Percentiles rank a stretch among this genome's conserved stretches.
Conservation (phyloP, 106 monocot species). For the Dactylorhiza incarnata region DNA sequence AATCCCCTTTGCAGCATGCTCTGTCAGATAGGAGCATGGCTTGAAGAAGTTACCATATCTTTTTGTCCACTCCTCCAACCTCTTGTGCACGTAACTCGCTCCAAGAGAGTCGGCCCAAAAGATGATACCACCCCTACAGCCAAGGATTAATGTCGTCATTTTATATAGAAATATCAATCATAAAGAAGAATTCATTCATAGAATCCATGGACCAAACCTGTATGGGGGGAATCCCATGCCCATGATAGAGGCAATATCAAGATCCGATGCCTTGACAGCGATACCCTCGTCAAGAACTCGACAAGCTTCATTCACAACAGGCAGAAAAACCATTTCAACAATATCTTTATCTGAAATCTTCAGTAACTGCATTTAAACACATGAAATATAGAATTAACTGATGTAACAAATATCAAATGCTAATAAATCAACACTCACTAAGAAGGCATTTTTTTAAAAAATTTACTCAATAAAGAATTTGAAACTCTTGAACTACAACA, state of each 20-base stretch:
- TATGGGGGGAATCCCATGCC: slow-evolving; percentile 81
- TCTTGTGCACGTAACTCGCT: slow-evolving; percentile 45
- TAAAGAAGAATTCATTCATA: neutral
- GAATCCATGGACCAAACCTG: slow-evolving; percentile 19
- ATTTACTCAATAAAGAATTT: neutral
- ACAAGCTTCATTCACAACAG: slow-evolving; percentile 71
- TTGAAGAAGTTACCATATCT: slow-evolving; percentile 74
- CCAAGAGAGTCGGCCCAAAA: slow-evolving; percentile 84
- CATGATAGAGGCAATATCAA: slow-evolving; percentile 67
- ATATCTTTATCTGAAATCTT: slow-evolving; percentile 54
- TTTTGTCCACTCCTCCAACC: slow-evolving; percentile 53
- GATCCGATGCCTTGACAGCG: slow-evolving; percentile 60
- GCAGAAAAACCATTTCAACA: slow-evolving; percentile 63
- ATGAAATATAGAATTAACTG: neutral
- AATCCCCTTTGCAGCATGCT: slow-evolving; percentile 48
- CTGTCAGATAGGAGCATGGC: slow-evolving; percentile 57
- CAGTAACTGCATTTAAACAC: slow-evolving; percentile 32
- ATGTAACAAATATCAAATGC: neutral
- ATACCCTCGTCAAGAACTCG: slow-evolving; percentile 66
- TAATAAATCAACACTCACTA: neutral
- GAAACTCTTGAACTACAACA: neutral
- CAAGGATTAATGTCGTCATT: neutral
- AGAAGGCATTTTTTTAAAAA: neutral
- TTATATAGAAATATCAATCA: neutral
- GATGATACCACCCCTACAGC: slow-evolving; percentile 74